phyloP scores from a whole-genome alignment of 1,139 yeast genomes.

The Kodamaea sp. region DNA sequence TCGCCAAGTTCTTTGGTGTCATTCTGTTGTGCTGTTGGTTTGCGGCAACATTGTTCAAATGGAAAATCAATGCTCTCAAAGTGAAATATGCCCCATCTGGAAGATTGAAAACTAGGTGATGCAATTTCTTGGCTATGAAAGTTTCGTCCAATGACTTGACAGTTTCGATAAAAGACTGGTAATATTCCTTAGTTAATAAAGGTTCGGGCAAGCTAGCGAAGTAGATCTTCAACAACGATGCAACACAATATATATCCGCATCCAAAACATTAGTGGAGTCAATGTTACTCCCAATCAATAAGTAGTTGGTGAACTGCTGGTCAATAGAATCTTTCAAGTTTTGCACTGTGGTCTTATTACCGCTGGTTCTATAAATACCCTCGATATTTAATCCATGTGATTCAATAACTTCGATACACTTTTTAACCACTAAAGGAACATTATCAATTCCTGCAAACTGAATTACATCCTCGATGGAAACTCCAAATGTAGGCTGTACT shows the following conservation, averaged over 20 bases:
- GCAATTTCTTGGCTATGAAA: conserved; percentile 73
- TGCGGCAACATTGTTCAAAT: conserved; percentile 71
- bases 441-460: conserved; percentile 81
- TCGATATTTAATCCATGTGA: conserved; percentile 79
- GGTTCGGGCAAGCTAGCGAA: conserved; percentile 74
- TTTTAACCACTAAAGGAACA: conserved; percentile 88
- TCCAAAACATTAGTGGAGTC: conserved; percentile 53
- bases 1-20: conserved; percentile 77
- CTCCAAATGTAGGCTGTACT: conserved; percentile 71
- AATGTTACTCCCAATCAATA: conserved; percentile 44
- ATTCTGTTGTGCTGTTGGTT: conserved; percentile 70
- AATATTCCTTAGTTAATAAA: conserved; percentile 57
- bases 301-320: conserved; percentile 67
- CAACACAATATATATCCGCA: conserved; percentile 72
- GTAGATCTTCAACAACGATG: conserved; percentile 68
- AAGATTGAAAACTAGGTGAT: conserved; percentile 80
- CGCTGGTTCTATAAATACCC: conserved; percentile 87
- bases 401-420: conserved; percentile 86
- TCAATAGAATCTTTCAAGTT: conserved; percentile 75
- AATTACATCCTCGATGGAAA: conserved; percentile 71
- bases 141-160: conserved; percentile 56
- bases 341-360: conserved; percentile 73
- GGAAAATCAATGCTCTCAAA: conserved; percentile 78
- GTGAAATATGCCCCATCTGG: conserved; percentile 97
- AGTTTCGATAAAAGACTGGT: conserved; percentile 66